Conservation (phyloP, 2,329 filamentous ascomycete species). For the Paraphaeosphaeria minitans region DNA sequence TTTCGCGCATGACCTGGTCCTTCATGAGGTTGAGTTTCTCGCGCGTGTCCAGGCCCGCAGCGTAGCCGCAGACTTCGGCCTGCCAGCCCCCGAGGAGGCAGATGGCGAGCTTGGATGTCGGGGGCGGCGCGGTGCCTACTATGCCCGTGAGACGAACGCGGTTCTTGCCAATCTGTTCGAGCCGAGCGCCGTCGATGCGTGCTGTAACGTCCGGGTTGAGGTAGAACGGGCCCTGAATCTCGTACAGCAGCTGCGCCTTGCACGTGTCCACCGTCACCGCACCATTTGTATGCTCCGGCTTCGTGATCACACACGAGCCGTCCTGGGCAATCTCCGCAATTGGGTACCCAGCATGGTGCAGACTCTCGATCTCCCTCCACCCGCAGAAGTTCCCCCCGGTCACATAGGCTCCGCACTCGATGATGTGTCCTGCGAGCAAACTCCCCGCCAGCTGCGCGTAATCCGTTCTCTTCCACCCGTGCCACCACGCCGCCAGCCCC, state of each 20-base stretch:
- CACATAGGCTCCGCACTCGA: slow-evolving; percentile 48
- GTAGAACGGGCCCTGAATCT: slow-evolving; percentile 25
- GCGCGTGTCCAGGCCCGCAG: slow-evolving; percentile 24
- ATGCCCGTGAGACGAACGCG: slow-evolving; percentile 47
- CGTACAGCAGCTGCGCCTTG: slow-evolving; percentile 56
- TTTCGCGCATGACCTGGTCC: slow-evolving; percentile 18
- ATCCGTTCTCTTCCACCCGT: slow-evolving; percentile 17
- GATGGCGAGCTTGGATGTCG: slow-evolving; percentile 52
- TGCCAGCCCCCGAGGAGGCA: slow-evolving; percentile 33
- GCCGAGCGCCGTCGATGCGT: slow-evolving; percentile 12
- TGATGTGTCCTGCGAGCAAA: slow-evolving; percentile 48
- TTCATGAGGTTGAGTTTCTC: slow-evolving; percentile 22
- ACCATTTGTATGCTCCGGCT: slow-evolving; percentile 36
- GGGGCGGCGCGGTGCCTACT: slow-evolving; percentile 49
- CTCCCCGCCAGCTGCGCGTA: slow-evolving; percentile 42
- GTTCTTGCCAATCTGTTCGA: slow-evolving; percentile 15
- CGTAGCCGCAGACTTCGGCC: slow-evolving; percentile 21
- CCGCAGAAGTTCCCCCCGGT: slow-evolving; percentile 41
- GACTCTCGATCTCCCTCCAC: slow-evolving; percentile 38
- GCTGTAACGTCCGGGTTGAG: slow-evolving; percentile 24
- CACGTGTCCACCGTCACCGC: slow-evolving; percentile 54
- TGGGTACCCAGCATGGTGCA: slow-evolving; percentile 32
- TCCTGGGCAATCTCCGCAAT: slow-evolving; percentile 20
- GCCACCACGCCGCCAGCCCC: slow-evolving; percentile 39
- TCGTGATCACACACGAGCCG: slow-evolving; percentile 27